A percentile compares a stretch with the other conserved stretches of the same genome.
phyloP scores from a whole-genome alignment of 2,329 filamentous ascomycete species.

The Simplicillium aogashimaense region DNA sequence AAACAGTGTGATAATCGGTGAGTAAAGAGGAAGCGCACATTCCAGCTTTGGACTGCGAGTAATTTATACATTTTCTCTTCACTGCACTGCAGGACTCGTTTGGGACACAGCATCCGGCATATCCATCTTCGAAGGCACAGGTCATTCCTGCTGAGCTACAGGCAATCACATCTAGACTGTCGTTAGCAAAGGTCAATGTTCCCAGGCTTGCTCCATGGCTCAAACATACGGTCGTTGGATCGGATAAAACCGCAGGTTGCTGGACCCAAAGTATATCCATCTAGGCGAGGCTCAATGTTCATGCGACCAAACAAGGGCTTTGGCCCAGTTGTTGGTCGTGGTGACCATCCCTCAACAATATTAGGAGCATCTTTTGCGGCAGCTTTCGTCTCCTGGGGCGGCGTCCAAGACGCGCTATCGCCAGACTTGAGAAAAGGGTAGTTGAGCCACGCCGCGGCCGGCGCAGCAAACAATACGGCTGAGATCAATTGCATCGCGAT shows the following conservation, averaged over 20 bases:
- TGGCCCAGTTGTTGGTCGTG: slow-evolving; percentile 19
- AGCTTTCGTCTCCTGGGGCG: slow-evolving; percentile 15
- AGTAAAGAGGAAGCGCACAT: slow-evolving; percentile 15
- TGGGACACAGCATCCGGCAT: slow-evolving; percentile 21
- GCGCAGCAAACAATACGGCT: slow-evolving; percentile 1
- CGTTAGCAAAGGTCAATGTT: slow-evolving; percentile 2
- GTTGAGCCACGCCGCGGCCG: slow-evolving; percentile 14
- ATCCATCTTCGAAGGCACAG: slow-evolving; percentile 5
- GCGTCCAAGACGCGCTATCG: slow-evolving; percentile 17
- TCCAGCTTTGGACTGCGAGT: neutral
- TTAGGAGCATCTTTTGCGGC: neutral
- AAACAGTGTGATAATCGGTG: slow-evolving; percentile 21
- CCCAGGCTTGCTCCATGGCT: slow-evolving; percentile 14
- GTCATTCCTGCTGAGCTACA: no score
- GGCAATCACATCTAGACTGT: no score
- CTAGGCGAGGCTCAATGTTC: slow-evolving; percentile 15
- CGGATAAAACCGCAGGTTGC: slow-evolving; percentile 21
- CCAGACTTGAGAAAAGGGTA: slow-evolving; percentile 10
- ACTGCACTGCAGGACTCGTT: slow-evolving; percentile 17
- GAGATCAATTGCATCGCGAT: no score
- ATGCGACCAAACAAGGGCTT: slow-evolving; percentile 17
- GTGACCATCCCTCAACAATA: slow-evolving; percentile 16
- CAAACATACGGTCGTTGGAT: slow-evolving; percentile 7
- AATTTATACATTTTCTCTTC: slow-evolving; percentile 19
- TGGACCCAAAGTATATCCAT: slow-evolving; percentile 16